Conservation (phyloP, 495 filamentous ascomycete species). For the Lichina pygmaea region DNA sequence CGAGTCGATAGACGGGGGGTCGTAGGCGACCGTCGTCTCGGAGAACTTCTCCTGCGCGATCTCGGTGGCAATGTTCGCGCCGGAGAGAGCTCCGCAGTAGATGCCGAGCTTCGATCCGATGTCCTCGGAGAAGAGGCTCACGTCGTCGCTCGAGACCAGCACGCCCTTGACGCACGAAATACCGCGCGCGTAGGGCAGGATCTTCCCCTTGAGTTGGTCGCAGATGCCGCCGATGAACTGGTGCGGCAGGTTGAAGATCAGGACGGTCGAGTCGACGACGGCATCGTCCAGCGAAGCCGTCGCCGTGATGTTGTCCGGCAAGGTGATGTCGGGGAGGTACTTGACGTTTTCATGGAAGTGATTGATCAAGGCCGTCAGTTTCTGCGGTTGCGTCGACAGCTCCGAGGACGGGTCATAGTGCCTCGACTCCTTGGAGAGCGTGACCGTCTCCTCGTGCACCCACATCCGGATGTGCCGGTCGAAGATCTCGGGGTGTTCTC, state of each 20-base stretch:
- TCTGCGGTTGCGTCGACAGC: conserved; percentile 35
- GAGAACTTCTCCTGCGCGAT: conserved; percentile 88
- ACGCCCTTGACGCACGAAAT: conserved; percentile 98
- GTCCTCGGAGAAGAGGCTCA: conserved; percentile 78
- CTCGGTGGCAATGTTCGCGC: conserved; percentile 90
- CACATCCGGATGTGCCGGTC: conserved; percentile 67
- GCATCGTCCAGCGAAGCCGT: conserved; percentile 67
- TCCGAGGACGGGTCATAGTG: conserved; percentile 22
- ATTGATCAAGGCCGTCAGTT: conserved; percentile 82
- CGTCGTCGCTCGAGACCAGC: conserved; percentile 55
- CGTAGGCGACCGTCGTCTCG: conserved; percentile 90
- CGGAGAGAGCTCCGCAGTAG: conserved; percentile 88
- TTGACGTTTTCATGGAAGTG: conserved; percentile 85
- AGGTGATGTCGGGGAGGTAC: conserved; percentile 62
- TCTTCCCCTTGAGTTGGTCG: conserved; percentile 60
- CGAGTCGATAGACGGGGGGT: conserved; percentile 65
- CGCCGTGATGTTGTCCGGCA: conserved; percentile 72
- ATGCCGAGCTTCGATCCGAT: conserved; percentile 77
- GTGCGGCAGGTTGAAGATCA: conserved; percentile 94
- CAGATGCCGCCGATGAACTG: conserved; percentile 87
- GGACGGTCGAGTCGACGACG: conserved; percentile 56
- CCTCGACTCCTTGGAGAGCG: conserved; percentile 8
- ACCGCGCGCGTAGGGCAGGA: conserved; percentile 73
- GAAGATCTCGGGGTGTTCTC: conserved; percentile 49
- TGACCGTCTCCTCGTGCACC: conserved; percentile 12